A percentile compares a stretch with the other conserved stretches of the same genome.
Evolutionary conservation across 371 early-diverging fungal genomes (phyloP).

Genomic region (Rhizopus stolonifer): DNA sequence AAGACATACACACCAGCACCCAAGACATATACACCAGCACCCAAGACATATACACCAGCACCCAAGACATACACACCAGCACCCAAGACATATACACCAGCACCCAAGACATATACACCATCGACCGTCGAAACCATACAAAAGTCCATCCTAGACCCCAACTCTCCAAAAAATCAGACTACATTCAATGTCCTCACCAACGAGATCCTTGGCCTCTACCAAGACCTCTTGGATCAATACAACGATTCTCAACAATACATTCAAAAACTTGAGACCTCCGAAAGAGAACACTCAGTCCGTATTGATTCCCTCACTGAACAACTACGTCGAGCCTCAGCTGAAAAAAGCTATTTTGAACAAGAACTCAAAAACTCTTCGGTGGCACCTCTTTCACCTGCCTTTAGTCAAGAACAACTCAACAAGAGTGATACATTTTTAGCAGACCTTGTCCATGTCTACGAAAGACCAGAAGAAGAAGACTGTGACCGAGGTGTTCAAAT

Average conservation of each 20-base stretch:
- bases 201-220: conserved; percentile 32
- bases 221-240: conserved; percentile 24
- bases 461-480: conserved; percentile 13
- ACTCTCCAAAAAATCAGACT: background rate
- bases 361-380: conserved; percentile 10
- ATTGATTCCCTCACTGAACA: conserved; percentile 43
- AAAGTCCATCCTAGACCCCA: too few relatives aligned
- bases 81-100: too few relatives aligned
- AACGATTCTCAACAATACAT: conserved; percentile 24
- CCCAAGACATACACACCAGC: too few relatives aligned
- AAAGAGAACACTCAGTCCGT: conserved; percentile 34
- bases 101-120: too few relatives aligned
- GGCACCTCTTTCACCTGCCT: conserved; percentile 11
- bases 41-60: too few relatives aligned
- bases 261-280: conserved; percentile 25
- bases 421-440: conserved; percentile 27
- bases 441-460: conserved; percentile 37
- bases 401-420: conserved; percentile 11
- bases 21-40: background rate
- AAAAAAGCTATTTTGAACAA: conserved; percentile 37
- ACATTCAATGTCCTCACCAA: conserved; percentile 12
- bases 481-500: conserved; percentile 31
- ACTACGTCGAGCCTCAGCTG: conserved; percentile 41
- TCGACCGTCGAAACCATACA: too few relatives aligned
- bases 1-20: too few relatives aligned